These are phyloP conservation scores for Retiboletus fuscus DNA, from an alignment of 1,284 basidiomycete species.

Conservation along the genomic window DNA sequence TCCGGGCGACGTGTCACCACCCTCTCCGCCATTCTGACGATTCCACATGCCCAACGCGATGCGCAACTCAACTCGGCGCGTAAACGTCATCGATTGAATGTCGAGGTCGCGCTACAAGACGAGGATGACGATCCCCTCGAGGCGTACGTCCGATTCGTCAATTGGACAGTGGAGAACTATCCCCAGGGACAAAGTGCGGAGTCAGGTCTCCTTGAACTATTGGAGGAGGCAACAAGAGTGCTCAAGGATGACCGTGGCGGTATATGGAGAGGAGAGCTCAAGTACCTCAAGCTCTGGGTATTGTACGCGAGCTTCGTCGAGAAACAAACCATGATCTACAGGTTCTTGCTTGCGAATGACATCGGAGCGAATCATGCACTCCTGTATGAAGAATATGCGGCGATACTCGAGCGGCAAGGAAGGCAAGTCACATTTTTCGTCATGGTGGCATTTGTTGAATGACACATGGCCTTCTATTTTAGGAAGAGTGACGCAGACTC, in stretches of 20 bases:
- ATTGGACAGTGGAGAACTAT: slow-evolving; percentile 79
- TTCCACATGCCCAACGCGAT: slow-evolving; percentile 79
- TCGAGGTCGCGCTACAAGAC: slow-evolving; percentile 65
- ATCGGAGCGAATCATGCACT: slow-evolving; percentile 86
- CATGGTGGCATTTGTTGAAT: slow-evolving; percentile 15
- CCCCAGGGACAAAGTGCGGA: slow-evolving; percentile 74
- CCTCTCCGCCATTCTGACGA: slow-evolving; percentile 75
- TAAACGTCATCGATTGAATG: slow-evolving; percentile 65
- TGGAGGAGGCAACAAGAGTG: slow-evolving; percentile 84
- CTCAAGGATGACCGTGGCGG: slow-evolving; percentile 78
- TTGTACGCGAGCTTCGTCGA: slow-evolving; percentile 88
- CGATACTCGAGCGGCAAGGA: slow-evolving; percentile 79
- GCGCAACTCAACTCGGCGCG: slow-evolving; percentile 71
- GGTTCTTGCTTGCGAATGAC: slow-evolving; percentile 89
- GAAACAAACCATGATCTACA: slow-evolving; percentile 80
- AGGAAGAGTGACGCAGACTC: slow-evolving; percentile 90
- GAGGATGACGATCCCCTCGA: slow-evolving; percentile 68
- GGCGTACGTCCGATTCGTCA: slow-evolving; percentile 70
- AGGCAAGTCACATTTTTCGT: slow-evolving; percentile 55
- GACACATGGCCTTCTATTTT: slow-evolving; percentile 13
- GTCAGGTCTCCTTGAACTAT: slow-evolving; percentile 81
- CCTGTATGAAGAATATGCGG: slow-evolving; percentile 93
- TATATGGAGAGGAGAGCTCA: slow-evolving; percentile 74
- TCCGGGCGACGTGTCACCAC: slow-evolving; percentile 79
- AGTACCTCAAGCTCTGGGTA: slow-evolving; percentile 94